Evolutionary conservation across 2,329 filamentous ascomycete species (phyloP).

Genomic region (Trichoderma endophyticum): DNA sequence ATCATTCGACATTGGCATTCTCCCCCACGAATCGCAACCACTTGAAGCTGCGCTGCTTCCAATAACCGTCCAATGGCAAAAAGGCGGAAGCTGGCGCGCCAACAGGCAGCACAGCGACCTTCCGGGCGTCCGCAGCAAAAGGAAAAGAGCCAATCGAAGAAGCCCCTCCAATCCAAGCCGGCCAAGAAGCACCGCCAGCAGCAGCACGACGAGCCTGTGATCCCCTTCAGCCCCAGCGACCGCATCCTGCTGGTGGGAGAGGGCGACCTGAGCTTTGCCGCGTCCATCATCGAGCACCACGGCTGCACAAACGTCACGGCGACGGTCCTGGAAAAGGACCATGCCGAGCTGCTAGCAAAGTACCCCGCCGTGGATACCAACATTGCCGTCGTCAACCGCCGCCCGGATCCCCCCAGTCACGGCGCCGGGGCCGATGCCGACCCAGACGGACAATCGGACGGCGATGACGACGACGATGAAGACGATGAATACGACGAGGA

Average conservation of each 20-base stretch:
- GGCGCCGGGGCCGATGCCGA: conserved; percentile 26
- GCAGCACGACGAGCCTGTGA: conserved; percentile 42
- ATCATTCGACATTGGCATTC: not conserved
- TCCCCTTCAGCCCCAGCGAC: conserved; percentile 66
- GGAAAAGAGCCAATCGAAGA: not conserved
- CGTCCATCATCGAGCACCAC: conserved; percentile 63
- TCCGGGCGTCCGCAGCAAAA: conserved; percentile 20
- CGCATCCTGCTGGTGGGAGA: conserved; percentile 75
- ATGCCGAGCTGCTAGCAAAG: conserved; percentile 61
- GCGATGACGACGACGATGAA: not conserved
- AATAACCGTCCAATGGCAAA: conserved; percentile 33
- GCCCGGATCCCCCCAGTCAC: conserved; percentile 1
- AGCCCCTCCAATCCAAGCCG: not conserved
- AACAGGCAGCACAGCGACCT: not conserved
- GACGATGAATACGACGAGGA: not conserved
- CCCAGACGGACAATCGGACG: not conserved
- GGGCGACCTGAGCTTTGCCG: conserved; percentile 76
- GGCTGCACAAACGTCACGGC: conserved; percentile 64
- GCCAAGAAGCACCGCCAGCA: conserved; percentile 27
- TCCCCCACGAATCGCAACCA: not conserved
- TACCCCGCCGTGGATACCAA: conserved; percentile 68
- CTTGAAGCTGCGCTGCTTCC: not conserved
- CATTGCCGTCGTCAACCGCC: conserved; percentile 47
- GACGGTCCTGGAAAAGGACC: conserved; percentile 62
- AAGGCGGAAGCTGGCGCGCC: conserved; percentile 42